Conservation (phyloP, 352 stramenopile species). For the Pythium aquatile region DNA sequence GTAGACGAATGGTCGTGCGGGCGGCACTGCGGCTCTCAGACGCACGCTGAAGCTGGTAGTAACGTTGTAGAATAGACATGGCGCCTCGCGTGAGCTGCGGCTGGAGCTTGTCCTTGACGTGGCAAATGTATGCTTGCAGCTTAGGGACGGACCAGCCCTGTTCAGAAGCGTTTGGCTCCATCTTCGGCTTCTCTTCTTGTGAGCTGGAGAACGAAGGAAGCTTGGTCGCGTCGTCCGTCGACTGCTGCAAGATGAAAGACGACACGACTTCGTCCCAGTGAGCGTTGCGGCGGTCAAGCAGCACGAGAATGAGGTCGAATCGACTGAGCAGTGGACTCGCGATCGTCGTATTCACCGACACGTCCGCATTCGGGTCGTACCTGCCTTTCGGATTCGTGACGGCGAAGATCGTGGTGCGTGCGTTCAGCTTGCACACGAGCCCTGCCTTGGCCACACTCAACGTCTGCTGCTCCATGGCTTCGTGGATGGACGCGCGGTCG, state of each 20-base stretch:
- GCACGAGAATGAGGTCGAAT: slow-evolving; percentile 97
- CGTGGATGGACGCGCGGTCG: slow-evolving; percentile 93
- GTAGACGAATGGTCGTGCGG: slow-evolving; percentile 92
- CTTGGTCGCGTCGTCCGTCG: slow-evolving; percentile 30
- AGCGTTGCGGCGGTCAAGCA: slow-evolving; percentile 89
- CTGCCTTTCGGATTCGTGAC: slow-evolving; percentile 93
- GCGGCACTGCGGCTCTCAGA: slow-evolving; percentile 60
- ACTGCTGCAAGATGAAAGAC: slow-evolving; percentile 93
- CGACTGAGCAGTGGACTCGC: slow-evolving; percentile 94
- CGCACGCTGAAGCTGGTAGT: slow-evolving; percentile 86
- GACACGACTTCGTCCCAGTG: slow-evolving; percentile 94
- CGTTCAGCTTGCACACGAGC: slow-evolving; percentile 96
- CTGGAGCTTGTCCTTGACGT: slow-evolving; percentile 87
- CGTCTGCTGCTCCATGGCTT: slow-evolving; percentile 99
- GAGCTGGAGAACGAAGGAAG: slow-evolving; percentile 16
- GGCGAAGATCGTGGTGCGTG: slow-evolving; percentile 93
- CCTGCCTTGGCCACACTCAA: slow-evolving; percentile 96
- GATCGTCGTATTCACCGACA: slow-evolving; percentile 96
- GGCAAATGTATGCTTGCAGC: slow-evolving; percentile 91
- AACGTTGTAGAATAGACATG: slow-evolving; percentile 86
- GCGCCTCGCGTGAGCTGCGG: slow-evolving; percentile 79
- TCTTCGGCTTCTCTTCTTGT: slow-evolving; percentile 24
- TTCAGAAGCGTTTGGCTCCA: background rate
- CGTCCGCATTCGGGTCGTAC: slow-evolving; percentile 82
- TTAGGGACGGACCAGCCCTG: slow-evolving; percentile 87